These are phyloP conservation scores for Sarcodon aspratus DNA, from an alignment of 768 basidiomycete genomes.

Conservation along the genomic window DNA sequence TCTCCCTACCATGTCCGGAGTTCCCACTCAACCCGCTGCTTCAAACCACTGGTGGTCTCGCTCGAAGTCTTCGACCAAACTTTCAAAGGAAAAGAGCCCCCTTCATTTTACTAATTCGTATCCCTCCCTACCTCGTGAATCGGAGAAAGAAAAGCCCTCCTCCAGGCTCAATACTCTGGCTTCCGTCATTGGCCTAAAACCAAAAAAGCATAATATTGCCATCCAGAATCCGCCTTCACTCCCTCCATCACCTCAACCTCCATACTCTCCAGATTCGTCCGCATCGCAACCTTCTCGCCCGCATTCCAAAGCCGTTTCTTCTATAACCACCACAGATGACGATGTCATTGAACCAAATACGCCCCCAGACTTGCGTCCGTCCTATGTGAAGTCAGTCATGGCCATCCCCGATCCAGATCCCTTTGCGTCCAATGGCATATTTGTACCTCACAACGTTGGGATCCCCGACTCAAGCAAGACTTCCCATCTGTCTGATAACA, in stretches of 20 bases:
- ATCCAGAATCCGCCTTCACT: conserved; percentile 36
- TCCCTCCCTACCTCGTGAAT: no score
- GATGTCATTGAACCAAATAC: conserved; percentile 33
- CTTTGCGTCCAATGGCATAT: conserved; percentile 40
- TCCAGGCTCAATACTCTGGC: conserved; percentile 46
- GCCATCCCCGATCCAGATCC: conserved; percentile 57
- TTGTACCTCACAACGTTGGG: conserved; percentile 21
- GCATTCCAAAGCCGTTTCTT: conserved; percentile 44
- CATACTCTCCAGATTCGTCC: conserved; percentile 7
- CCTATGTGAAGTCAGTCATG: conserved; percentile 40
- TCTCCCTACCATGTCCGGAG: conserved; percentile 13
- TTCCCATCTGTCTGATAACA: conserved; percentile 20
- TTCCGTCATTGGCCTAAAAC: conserved; percentile 50
- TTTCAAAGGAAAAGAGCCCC: conserved; percentile 1
- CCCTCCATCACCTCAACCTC: conserved; percentile 8
- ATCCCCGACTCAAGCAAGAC: conserved; percentile 32
- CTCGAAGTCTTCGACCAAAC: conserved; percentile 15
- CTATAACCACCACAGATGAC: conserved; percentile 38
- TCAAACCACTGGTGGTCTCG: conserved; percentile 23
- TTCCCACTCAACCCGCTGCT: conserved; percentile 7
- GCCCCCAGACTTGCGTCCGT: conserved; percentile 31
- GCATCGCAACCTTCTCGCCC: conserved; percentile 18
- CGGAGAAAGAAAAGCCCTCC: conserved; percentile 2
- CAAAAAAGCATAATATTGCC: conserved; percentile 46
- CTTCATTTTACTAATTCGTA: neutral